Evolutionary conservation across 1,139 yeast genomes (phyloP).

Genomic region (Wickerhamomyces sp.): DNA sequence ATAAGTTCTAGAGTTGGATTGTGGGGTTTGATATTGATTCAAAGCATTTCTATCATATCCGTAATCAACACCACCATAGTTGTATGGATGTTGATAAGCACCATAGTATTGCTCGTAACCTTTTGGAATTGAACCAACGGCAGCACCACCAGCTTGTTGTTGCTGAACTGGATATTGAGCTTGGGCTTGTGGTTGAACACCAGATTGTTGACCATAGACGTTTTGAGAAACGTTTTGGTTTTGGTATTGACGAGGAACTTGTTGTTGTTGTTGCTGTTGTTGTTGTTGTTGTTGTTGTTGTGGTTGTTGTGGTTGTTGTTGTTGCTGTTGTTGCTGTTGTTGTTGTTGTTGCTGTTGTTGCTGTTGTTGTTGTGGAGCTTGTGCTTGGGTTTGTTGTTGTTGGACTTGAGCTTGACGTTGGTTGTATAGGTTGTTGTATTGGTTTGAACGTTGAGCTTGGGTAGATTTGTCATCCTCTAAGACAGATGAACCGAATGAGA

Average conservation of each 20-base stretch:
- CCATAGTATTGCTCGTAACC: constrained; percentile 22
- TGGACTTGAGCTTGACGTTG: constrained; percentile 8
- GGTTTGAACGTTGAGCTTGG: constrained; percentile 9
- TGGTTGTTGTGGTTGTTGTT: constrained; percentile 16
- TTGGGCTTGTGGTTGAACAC: constrained; percentile 16
- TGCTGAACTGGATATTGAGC: constrained; percentile 6
- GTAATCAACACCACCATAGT: constrained; percentile 26
- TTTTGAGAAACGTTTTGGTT: constrained; percentile 9
- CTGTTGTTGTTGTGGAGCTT: constrained; percentile 13
- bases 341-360: constrained; percentile 18
- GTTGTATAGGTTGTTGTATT: too few species aligned
- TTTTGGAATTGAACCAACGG: constrained; percentile 21
- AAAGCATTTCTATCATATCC: constrained; percentile 9
- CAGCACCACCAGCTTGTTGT: constrained; percentile 12
- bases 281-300: constrained; percentile 18
- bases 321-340: constrained; percentile 17
- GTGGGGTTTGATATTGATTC: constrained; percentile 2
- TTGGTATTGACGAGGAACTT: constrained; percentile 14
- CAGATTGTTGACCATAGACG: constrained; percentile 13
- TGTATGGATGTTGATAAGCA: constrained; percentile 25
- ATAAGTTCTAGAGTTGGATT: constrained; percentile 8
- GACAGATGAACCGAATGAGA: constrained; percentile 70
- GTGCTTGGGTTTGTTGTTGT: constrained; percentile 19
- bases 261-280: constrained; percentile 16
- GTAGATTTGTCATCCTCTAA: constrained; percentile 38